A percentile compares a stretch with the other conserved stretches of the same genome.
phyloP scores from a whole-genome alignment of 2,329 filamentous ascomycete genomes.

The Emergomyces pasteurianus region DNA sequence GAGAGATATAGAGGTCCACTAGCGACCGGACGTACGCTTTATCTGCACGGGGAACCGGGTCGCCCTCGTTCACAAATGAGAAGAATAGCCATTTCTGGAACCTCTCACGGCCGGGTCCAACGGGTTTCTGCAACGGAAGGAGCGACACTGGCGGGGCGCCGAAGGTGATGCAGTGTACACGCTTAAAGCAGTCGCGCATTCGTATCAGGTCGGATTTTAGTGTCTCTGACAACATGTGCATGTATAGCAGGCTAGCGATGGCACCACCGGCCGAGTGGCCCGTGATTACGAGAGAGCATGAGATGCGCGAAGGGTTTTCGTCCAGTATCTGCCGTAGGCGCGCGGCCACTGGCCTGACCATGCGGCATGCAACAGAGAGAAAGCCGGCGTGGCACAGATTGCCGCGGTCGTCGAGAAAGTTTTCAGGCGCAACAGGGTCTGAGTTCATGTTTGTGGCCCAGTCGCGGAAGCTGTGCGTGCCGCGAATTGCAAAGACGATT shows the following conservation, averaged over 20 bases:
- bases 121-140: slow-evolving; percentile 53
- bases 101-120: slow-evolving; percentile 21
- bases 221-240: slow-evolving; percentile 58
- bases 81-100: slow-evolving; percentile 61
- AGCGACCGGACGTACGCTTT: slow-evolving; percentile 62
- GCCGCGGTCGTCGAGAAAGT: slow-evolving; percentile 64
- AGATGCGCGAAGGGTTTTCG: slow-evolving; percentile 55
- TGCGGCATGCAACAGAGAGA: slow-evolving; percentile 59
- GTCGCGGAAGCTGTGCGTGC: slow-evolving; percentile 68
- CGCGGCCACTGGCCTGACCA: slow-evolving; percentile 60
- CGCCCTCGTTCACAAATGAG: slow-evolving; percentile 74
- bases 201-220: slow-evolving; percentile 56
- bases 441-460: slow-evolving; percentile 75
- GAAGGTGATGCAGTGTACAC: slow-evolving; percentile 75
- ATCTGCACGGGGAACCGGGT: slow-evolving; percentile 67
- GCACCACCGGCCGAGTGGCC: slow-evolving; percentile 81
- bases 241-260: slow-evolving; percentile 65
- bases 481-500: slow-evolving; percentile 74
- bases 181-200: slow-evolving; percentile 59
- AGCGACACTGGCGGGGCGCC: slow-evolving; percentile 70
- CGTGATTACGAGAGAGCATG: slow-evolving; percentile 65
- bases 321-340: slow-evolving; percentile 57
- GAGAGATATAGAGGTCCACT: slow-evolving; percentile 55
- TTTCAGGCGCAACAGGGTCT: slow-evolving; percentile 50
- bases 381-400: slow-evolving; percentile 78